Percentiles rank a stretch among this genome's conserved stretches.
These are phyloP conservation scores for Aspergillus terreus DNA, from an alignment of 2,329 filamentous ascomycete genomes.

Conservation along the genomic window DNA sequence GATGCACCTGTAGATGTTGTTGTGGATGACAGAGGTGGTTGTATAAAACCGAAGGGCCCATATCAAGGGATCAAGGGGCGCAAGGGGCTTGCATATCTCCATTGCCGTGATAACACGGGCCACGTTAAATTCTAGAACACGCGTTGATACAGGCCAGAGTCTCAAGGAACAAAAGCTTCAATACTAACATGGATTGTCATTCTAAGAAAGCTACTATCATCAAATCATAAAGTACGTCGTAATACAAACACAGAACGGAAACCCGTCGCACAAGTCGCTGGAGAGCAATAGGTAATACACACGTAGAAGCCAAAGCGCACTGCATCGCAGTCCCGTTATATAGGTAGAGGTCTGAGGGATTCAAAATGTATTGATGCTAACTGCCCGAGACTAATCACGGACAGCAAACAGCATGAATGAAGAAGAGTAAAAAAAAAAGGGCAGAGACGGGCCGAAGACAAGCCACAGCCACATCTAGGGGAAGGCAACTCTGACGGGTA, in stretches of 20 bases:
- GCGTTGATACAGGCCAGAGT: too few species aligned
- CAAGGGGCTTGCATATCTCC: too few species aligned
- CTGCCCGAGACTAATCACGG: not conserved
- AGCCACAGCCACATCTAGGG: not conserved
- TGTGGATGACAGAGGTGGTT: too few species aligned
- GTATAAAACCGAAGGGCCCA: too few species aligned
- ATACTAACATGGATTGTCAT: too few species aligned
- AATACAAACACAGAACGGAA: not conserved
- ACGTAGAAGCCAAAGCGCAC: not conserved
- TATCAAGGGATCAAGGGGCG: too few species aligned
- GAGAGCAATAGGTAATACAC: not conserved
- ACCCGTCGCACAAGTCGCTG: not conserved
- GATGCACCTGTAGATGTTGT: too few species aligned
- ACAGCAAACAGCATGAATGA: conserved; percentile 1
- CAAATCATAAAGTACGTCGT: not conserved
- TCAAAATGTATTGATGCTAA: not conserved
- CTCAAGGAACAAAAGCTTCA: too few species aligned
- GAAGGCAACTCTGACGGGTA: not conserved
- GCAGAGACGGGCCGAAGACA: not conserved
- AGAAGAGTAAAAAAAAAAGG: not conserved
- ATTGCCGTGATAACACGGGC: too few species aligned
- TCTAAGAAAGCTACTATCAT: not conserved
- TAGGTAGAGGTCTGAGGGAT: not conserved
- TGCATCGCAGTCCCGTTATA: not conserved
- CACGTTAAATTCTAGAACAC: too few species aligned